Conservation (phyloP, 352 stramenopile genomes). For the Phytophthora pseudosyringae region DNA sequence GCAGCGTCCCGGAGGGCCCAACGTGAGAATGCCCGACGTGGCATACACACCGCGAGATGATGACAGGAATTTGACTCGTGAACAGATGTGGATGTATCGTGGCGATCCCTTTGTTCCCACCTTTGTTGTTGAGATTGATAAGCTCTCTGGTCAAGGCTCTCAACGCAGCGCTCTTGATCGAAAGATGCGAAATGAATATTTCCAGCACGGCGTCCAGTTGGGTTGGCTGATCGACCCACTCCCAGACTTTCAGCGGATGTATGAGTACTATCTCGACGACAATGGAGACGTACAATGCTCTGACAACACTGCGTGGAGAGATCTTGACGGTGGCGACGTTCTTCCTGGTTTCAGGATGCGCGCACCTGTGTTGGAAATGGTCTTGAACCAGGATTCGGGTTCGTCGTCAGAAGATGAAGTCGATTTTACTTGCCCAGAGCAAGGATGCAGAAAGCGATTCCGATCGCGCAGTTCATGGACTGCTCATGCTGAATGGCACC, state of each 20-base stretch:
- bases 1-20: too few relatives aligned
- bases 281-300: slow-evolving; percentile 8
- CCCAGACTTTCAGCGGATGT: slow-evolving; percentile 11
- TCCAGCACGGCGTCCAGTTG: slow-evolving; percentile 9
- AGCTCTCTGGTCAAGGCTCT: slow-evolving; percentile 1
- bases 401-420: slow-evolving; percentile 22
- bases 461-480: too few relatives aligned
- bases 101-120: slow-evolving; percentile 22
- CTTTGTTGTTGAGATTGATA: neutral
- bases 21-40: slow-evolving; percentile 7
- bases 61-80: too few relatives aligned
- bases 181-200: slow-evolving; percentile 12
- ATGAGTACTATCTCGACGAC: slow-evolving; percentile 24
- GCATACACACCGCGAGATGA: neutral
- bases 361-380: slow-evolving; percentile 11
- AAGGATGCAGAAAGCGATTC: too few relatives aligned
- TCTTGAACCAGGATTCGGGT: slow-evolving; percentile 10
- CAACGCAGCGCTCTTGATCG: neutral
- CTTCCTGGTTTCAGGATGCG: slow-evolving; percentile 32
- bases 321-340: slow-evolving; percentile 7
- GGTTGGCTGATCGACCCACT: slow-evolving; percentile 8
- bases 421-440: slow-evolving; percentile 6
- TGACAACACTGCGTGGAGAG: neutral
- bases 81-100: slow-evolving; percentile 20
- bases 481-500: too few relatives aligned